Evolutionary conservation across 495 filamentous ascomycete genomes (phyloP), one percentile per base, ranked within the genome.

Genomic region (Penicillium pancosmium): DNA sequence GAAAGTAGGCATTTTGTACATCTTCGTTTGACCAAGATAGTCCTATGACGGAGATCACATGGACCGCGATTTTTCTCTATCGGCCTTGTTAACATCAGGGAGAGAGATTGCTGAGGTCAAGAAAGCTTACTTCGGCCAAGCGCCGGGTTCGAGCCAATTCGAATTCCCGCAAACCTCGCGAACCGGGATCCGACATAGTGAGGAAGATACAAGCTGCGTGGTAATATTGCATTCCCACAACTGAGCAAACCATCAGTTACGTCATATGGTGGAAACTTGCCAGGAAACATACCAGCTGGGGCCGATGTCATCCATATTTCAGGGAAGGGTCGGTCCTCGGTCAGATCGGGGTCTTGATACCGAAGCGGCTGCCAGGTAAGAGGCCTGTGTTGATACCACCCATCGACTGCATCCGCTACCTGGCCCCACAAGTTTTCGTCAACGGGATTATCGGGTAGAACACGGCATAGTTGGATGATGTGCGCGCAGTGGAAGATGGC

Each of bases 221-320:
- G 25, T 75, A 75, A 52, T 77, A 77, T 38, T 77, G 72, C 60
- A 77, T 61, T 10, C 74, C 72, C 16, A 77, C 69, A 21, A 73
- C 74, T 77, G 44, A 9, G 35, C 5, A n/a, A 21, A 57, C 15
- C 11, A 13, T 52, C n/a, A 53, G 21, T 47, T 3, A 12, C 2
- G 12, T 0, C n/a, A 54, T 18, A 13, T 25, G 33, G 10, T 10
- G 4, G 12, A n/a, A 18, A 44, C 41, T 18, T 5, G 31, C 27
- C 3, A 33, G 8, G 9, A 36, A 10, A 65, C 66, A 21, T 54
- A 73, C 73, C 70, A 19, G 72, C 73, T 25, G 72, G 68, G 1
- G 69, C 69, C 19, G 72, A 75, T 62, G 75, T 73, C 57, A 75
- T 73, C 74, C 74, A 77, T 48, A 73, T 46, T 55, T 77, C 72